These are phyloP conservation scores for Nakazawaea wickerhamii DNA, from an alignment of 805 yeast genomes.

Conservation along the genomic window DNA sequence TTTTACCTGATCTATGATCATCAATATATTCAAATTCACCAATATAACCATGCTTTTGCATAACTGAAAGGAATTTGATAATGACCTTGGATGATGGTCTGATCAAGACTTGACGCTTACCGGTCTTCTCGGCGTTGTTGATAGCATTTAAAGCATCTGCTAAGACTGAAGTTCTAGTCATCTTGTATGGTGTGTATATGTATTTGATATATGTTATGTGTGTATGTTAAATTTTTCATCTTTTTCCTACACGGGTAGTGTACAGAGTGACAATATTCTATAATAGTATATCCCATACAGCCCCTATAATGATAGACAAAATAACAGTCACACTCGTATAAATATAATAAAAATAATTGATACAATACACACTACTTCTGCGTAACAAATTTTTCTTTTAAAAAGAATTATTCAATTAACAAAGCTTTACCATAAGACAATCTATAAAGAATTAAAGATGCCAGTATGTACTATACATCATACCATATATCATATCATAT, in stretches of 20 bases:
- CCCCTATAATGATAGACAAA: background rate
- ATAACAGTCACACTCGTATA: background rate
- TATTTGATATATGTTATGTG: background rate
- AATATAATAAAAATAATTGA: too few species aligned
- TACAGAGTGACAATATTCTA: conserved; percentile 4
- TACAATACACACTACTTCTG: too few species aligned
- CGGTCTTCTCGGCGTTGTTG: conserved; percentile 99
- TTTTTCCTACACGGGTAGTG: too few species aligned
- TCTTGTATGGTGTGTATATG: conserved; percentile 30
- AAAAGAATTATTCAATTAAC: background rate
- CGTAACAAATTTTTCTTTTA: conserved; percentile 1
- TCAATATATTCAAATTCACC: conserved; percentile 98
- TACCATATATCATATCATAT: too few species aligned
- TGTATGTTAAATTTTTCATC: background rate
- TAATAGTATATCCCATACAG: too few species aligned
- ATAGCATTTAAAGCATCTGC: conserved; percentile 98
- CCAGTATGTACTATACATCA: conserved; percentile 32
- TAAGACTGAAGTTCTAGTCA: conserved; percentile 98
- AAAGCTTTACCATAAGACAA: background rate
- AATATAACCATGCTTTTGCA: conserved; percentile 98
- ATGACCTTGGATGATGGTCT: conserved; percentile 98
- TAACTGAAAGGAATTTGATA: conserved; percentile 92
- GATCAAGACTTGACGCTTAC: conserved; percentile 97
- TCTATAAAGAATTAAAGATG: conserved; percentile 26
- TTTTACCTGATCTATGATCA: conserved; percentile 98